phyloP scores from a whole-genome alignment of 371 early-diverging fungal species.

The Mortierella sp. region DNA sequence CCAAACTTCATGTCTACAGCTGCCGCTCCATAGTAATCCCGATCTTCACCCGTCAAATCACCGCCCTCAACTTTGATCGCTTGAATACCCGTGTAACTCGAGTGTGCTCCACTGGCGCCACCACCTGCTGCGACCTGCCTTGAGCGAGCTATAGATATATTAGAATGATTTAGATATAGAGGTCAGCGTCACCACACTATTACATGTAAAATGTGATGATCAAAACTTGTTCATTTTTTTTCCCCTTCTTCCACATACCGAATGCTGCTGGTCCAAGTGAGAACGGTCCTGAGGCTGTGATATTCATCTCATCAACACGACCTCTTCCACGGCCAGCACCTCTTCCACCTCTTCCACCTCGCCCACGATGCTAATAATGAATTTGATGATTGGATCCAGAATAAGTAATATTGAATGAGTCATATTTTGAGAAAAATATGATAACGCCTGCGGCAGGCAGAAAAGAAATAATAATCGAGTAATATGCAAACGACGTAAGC shows the following conservation, averaged over 20 bases:
- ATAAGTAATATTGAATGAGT: not conserved
- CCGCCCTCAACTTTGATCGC: conserved; percentile 36
- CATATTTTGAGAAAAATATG: not conserved
- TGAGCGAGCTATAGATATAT: conserved; percentile 28
- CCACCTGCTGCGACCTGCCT: conserved; percentile 26
- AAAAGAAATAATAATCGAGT: too few relatives aligned
- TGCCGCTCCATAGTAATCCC: conserved; percentile 46
- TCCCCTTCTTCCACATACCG: conserved; percentile 12
- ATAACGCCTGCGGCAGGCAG: not conserved
- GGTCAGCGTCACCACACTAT: not conserved
- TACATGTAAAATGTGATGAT: too few relatives aligned
- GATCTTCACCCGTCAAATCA: conserved; percentile 40
- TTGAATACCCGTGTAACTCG: conserved; percentile 48
- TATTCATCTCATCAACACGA: conserved; percentile 57
- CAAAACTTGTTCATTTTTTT: not conserved
- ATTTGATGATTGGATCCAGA: not conserved
- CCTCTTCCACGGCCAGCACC: conserved; percentile 57
- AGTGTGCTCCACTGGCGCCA: conserved; percentile 51
- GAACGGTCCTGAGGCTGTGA: conserved; percentile 76
- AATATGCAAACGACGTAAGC: not conserved
- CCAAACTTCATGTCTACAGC: conserved; percentile 56
- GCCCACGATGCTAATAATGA: conserved; percentile 31
- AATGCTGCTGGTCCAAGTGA: conserved; percentile 73
- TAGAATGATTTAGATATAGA: not conserved
- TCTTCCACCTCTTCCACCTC: conserved; percentile 52